A percentile compares a stretch with the other conserved stretches of the same genome.
These are phyloP conservation scores for Phytophthora sp. DNA, from an alignment of 352 stramenopile species.

Conservation along the genomic window DNA sequence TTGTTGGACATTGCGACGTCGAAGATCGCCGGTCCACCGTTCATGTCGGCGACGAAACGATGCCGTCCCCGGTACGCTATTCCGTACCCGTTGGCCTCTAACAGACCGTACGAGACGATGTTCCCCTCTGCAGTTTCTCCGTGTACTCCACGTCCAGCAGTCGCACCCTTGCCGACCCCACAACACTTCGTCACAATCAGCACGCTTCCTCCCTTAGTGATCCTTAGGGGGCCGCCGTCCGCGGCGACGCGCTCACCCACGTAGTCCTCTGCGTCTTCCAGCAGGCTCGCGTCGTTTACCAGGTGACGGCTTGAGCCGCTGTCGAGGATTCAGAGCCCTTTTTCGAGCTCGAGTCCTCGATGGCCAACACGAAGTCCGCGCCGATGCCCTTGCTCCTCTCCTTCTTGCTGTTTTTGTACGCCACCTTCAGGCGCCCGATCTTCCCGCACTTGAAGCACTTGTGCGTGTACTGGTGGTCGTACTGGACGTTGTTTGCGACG, in stretches of 20 bases:
- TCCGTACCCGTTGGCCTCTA: too few relatives aligned
- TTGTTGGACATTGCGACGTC: conserved; percentile 13
- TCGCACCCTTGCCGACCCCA: conserved; percentile 4
- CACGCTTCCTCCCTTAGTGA: conserved; percentile 18
- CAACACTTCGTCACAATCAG: conserved; percentile 1
- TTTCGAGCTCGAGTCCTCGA: too few relatives aligned
- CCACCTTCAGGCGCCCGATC: too few relatives aligned
- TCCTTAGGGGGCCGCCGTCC: too few relatives aligned
- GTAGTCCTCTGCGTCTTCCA: too few relatives aligned
- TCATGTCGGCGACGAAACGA: not conserved
- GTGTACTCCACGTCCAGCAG: conserved; percentile 19
- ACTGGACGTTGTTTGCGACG: too few relatives aligned
- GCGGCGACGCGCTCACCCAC: too few relatives aligned
- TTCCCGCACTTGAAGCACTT: too few relatives aligned
- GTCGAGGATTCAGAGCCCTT: conserved; percentile 17
- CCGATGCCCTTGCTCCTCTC: too few relatives aligned
- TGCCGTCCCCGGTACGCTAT: conserved; percentile 7
- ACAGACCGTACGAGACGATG: conserved; percentile 26
- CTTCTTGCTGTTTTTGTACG: too few relatives aligned
- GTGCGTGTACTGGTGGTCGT: too few relatives aligned
- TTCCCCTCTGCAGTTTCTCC: conserved; percentile 22
- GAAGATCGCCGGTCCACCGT: not conserved
- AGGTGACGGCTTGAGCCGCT: conserved; percentile 11
- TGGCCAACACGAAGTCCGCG: too few relatives aligned
- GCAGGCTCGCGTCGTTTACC: conserved; percentile 12